Conservation (phyloP, 1,139 yeast genomes). For the Yamadazyma aaseri region DNA sequence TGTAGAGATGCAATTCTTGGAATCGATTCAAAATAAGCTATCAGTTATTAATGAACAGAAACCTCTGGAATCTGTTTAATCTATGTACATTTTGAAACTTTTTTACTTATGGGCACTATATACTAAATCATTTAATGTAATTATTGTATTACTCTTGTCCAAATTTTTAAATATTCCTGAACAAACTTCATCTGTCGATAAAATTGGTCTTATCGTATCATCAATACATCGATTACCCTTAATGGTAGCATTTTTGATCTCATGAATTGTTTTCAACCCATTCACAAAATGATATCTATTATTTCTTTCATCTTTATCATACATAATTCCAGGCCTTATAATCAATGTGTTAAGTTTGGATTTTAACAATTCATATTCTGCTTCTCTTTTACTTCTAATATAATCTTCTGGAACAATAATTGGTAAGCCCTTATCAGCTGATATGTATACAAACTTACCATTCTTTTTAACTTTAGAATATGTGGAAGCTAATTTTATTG, state of each 20-base stretch:
- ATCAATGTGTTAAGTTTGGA: slow-evolving; percentile 55
- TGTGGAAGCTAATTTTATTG: slow-evolving; percentile 54
- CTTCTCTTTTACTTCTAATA: slow-evolving; percentile 71
- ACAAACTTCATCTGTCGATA: slow-evolving; percentile 72
- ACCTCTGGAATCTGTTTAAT: slow-evolving; percentile 1
- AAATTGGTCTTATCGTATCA: slow-evolving; percentile 56
- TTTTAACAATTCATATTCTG: slow-evolving; percentile 58
- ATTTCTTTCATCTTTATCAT: slow-evolving; percentile 46
- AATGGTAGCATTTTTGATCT: slow-evolving; percentile 37
- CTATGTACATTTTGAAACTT: slow-evolving; percentile 2
- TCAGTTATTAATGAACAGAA: background rate
- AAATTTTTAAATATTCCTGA: slow-evolving; percentile 54
- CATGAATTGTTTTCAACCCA: slow-evolving; percentile 34
- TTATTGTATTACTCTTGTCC: slow-evolving; percentile 54
- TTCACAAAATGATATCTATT: slow-evolving; percentile 30
- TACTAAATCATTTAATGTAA: slow-evolving; percentile 52
- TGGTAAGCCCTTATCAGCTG: slow-evolving; percentile 67
- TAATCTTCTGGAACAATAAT: slow-evolving; percentile 63
- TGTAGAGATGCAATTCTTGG: slow-evolving; percentile 28
- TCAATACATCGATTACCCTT: slow-evolving; percentile 38
- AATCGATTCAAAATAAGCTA: slow-evolving; percentile 20
- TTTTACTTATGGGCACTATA: too few species aligned
- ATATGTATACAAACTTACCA: slow-evolving; percentile 61
- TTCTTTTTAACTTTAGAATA: slow-evolving; percentile 12
- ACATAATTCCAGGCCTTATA: slow-evolving; percentile 83